Conservation (phyloP, 176 grass and related monocot species). For the Musa beccarii region DNA sequence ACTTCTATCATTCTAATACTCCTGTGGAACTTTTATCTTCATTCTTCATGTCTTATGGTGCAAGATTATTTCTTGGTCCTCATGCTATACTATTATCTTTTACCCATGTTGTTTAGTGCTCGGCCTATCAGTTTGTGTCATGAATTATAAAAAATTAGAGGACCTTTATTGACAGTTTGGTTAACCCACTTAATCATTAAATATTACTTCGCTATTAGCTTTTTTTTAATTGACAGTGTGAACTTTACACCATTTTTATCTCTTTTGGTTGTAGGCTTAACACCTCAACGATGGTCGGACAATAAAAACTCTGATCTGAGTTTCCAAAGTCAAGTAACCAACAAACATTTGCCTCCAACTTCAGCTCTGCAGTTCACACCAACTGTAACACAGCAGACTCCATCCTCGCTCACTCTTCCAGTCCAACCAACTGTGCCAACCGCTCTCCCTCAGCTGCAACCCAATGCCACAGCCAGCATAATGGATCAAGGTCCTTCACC, state of each 20-base stretch:
- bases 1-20: no score
- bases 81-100: neutral
- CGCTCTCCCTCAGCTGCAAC: slow-evolving; percentile 1
- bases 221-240: no score
- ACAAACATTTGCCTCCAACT: slow-evolving; percentile 34
- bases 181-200: no score
- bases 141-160: no score
- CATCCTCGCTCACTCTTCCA: slow-evolving; percentile 41
- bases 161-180: no score
- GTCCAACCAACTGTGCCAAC: slow-evolving; percentile 26
- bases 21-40: no score
- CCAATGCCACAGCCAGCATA: slow-evolving; percentile 12
- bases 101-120: neutral
- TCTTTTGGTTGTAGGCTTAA: no score
- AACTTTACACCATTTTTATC: no score
- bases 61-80: neutral
- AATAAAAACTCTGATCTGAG: slow-evolving; percentile 9
- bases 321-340: slow-evolving; percentile 31
- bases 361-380: slow-evolving; percentile 22
- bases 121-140: neutral
- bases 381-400: slow-evolving; percentile 26
- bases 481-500: slow-evolving; percentile 50
- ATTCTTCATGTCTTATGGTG: neutral
- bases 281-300: slow-evolving; percentile 47
- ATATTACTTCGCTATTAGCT: no score